Percentiles rank a stretch among this genome's conserved stretches.
phyloP scores from a whole-genome alignment of 257 asterid species.

The Solanum microdontum region DNA sequence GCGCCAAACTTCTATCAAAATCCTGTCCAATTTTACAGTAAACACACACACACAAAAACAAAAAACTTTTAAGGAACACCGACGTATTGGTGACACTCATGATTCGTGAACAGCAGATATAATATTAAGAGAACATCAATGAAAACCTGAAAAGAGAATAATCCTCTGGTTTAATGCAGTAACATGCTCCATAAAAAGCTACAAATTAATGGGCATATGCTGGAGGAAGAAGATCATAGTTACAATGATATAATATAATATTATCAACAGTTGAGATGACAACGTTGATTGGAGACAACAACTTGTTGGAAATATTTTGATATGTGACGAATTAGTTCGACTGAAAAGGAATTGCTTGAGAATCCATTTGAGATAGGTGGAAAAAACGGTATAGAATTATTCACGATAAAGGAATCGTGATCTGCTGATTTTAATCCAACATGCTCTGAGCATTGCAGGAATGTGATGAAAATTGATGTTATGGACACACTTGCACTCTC shows the following conservation, averaged over 20 bases:
- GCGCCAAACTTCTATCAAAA: not conserved
- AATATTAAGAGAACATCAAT: not conserved
- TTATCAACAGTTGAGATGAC: not conserved
- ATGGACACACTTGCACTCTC: not conserved
- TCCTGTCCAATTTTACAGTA: not conserved
- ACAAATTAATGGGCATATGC: not conserved
- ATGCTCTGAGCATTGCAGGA: not conserved
- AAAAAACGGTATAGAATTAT: not conserved
- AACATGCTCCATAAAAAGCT: not conserved
- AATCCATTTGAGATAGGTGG: not conserved
- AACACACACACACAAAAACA: not conserved
- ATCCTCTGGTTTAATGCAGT: not conserved
- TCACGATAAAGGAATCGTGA: not conserved
- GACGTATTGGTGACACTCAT: not conserved
- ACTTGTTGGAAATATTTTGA: not conserved
- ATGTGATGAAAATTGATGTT: not conserved
- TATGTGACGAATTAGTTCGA: not conserved
- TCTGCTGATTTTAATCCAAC: not conserved
- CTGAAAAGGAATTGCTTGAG: not conserved
- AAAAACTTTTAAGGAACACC: not conserved
- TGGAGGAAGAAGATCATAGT: not conserved
- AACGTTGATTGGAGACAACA: not conserved
- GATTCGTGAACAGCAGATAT: not conserved
- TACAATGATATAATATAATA: not conserved
- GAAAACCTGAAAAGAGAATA: not conserved